Base-by-base conservation (phyloP, 163 green algal species). In the Picocystis sp. region DNA sequence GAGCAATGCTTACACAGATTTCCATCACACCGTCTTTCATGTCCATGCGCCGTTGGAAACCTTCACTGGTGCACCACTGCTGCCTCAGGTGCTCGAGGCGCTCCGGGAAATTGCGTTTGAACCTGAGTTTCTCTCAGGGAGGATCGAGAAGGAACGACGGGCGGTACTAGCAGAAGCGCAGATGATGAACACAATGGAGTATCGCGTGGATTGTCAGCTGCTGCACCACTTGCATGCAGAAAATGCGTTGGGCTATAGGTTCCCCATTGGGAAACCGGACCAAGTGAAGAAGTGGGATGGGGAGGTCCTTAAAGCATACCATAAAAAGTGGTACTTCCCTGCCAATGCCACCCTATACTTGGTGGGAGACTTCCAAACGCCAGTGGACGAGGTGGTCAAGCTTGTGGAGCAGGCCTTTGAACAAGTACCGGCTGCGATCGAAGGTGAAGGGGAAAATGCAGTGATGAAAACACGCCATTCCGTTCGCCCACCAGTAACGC, bases 21-120 rank as follows among this genome's bases (percentile, higher is more conserved):
- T 98, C 65, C 90, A 98, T 71, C 90, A 98, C 80, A 98, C 90
- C 19, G 90, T 98, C 17, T 98, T 97, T 69, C 90, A 97, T 62
- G 80, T 96, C 46, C 89, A 97, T 64, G 69, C 83, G 17, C 89
- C 89, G 1, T 56, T 89, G 9, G 55, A 53, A 45, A 93, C 92
- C 66, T 64, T 56, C 47, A 75, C 72, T 8, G 73, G 67, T 15
- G 52, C 75, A 51, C 69, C 79, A 22, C 92, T 96, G 83, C 73
- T 96, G 47, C 82, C 81, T 11, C 74, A 92, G 73, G 84, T 94
- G 42, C 64, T 97, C 57, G 85, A 93, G 49, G 82, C 86, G 11
- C 63, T 95, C 50, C 70, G 76, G 17, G 86, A 95, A 69, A 92
- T 98, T 52, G 89, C 86, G 3, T 92, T 89, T 58, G 50, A 69